Evolutionary conservation across 768 basidiomycete species (phyloP).

Genomic region (Tulasnella sp.): DNA sequence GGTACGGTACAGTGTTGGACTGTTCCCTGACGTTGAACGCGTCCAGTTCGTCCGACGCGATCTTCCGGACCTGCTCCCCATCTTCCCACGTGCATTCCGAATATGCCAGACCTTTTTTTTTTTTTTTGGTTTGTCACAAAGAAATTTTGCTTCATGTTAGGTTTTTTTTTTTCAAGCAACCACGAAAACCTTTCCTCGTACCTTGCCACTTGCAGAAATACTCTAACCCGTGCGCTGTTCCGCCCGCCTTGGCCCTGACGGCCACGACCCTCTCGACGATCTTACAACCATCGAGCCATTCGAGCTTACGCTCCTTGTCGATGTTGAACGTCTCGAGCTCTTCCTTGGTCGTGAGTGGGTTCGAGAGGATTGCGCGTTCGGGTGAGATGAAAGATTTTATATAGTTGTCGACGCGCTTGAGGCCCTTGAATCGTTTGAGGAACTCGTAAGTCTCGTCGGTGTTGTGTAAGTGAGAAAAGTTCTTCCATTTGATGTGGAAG

Average conservation of each 20-base stretch:
- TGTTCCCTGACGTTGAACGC: slow-evolving; percentile 13
- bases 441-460: slow-evolving; percentile 98
- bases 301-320: slow-evolving; percentile 82
- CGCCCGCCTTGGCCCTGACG: slow-evolving; percentile 35
- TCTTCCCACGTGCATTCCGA: slow-evolving; percentile 81
- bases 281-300: slow-evolving; percentile 84
- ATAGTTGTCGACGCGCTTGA: slow-evolving; percentile 98
- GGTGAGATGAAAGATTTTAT: slow-evolving; percentile 64
- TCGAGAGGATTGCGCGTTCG: slow-evolving; percentile 54
- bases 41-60: slow-evolving; percentile 15
- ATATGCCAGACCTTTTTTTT: slow-evolving; percentile 20
- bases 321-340: slow-evolving; percentile 82
- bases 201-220: slow-evolving; percentile 98
- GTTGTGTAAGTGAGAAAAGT: slow-evolving; percentile 95
- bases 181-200: slow-evolving; percentile 10
- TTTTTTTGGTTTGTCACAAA: too few relatives aligned
- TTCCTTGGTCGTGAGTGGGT: slow-evolving; percentile 64
- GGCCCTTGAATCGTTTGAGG: slow-evolving; percentile 85
- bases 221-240: slow-evolving; percentile 36
- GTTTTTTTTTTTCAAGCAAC: neutral
- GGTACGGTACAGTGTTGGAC: slow-evolving; percentile 14
- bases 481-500: slow-evolving; percentile 99
- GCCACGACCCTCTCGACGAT: slow-evolving; percentile 84
- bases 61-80: slow-evolving; percentile 14
- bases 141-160: too few relatives aligned